Percentiles rank a stretch among this genome's conserved stretches.
These are phyloP conservation scores for Citrus inodora DNA, from an alignment of 345 rosid genomes.

Conservation along the genomic window DNA sequence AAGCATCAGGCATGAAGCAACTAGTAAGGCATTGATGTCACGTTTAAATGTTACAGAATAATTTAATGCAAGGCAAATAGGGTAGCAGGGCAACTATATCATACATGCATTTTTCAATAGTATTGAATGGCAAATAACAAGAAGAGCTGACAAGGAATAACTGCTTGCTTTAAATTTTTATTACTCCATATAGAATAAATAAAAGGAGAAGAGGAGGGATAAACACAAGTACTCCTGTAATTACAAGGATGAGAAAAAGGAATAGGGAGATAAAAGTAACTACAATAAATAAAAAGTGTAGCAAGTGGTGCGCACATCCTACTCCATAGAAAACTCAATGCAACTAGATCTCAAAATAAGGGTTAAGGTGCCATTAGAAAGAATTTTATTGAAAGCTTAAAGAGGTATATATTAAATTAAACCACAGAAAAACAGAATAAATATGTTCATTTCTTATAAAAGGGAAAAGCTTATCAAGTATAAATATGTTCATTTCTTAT, in stretches of 20 bases:
- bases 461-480: not conserved
- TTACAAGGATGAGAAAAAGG: not conserved
- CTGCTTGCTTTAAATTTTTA: not conserved
- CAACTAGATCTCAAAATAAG: not conserved
- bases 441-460: not conserved
- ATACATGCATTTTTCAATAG: not conserved
- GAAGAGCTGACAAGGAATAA: not conserved
- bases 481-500: not conserved
- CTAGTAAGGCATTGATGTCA: not conserved
- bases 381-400: not conserved
- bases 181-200: not conserved
- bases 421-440: not conserved
- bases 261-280: not conserved
- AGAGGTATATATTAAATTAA: not conserved
- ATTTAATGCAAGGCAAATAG: not conserved
- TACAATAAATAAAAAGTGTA: not conserved
- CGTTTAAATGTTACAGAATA: not conserved
- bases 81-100: not conserved
- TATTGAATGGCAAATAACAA: not conserved
- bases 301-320: not conserved
- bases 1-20: slow-evolving; percentile 2
- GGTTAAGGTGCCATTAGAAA: not conserved
- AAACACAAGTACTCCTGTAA: not conserved
- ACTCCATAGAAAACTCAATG: not conserved
- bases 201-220: not conserved